Evolutionary conservation across 75 land plant species (phyloP).

Genomic region (Cryptomeria japonica): DNA sequence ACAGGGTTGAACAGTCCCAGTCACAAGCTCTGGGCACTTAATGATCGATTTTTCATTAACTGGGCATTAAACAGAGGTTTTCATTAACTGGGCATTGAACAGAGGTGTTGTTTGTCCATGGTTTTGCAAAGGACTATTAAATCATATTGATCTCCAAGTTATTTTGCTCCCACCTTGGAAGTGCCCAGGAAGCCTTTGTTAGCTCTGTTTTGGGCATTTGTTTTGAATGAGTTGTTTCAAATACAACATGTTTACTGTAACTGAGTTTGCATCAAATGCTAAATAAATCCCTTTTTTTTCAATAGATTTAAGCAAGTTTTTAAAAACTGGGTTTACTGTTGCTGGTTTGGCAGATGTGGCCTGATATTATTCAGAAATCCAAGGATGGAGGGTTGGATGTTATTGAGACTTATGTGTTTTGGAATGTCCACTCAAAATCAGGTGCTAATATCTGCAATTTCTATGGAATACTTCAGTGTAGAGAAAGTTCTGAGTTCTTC

Average conservation of each 20-base stretch:
- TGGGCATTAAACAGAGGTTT: not conserved
- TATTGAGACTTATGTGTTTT: conserved; percentile 23
- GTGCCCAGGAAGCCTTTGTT: not conserved
- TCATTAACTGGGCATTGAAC: not conserved
- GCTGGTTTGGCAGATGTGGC: conserved; percentile 19
- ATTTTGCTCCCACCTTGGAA: not conserved
- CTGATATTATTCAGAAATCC: conserved; percentile 17
- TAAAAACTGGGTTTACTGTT: conserved; percentile 1
- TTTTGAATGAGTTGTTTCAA: not conserved
- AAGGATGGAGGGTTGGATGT: conserved; percentile 27
- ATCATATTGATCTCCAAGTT: not conserved
- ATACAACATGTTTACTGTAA: not conserved
- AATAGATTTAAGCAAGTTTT: not conserved
- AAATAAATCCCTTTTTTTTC: not conserved
- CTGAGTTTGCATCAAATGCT: not conserved
- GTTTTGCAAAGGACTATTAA: not conserved
- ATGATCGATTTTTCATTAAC: not conserved
- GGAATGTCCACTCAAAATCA: conserved; percentile 4
- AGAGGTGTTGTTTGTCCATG: not conserved
- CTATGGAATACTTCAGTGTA: not conserved
- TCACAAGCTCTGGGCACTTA: too few relatives aligned
- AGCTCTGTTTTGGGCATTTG: not conserved
- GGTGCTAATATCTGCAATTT: conserved; percentile 1
- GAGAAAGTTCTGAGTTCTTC: not conserved
- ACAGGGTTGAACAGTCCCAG: too few relatives aligned